phyloP scores from a whole-genome alignment of 2,329 filamentous ascomycete genomes.

The Neoarthrinium moseri region DNA sequence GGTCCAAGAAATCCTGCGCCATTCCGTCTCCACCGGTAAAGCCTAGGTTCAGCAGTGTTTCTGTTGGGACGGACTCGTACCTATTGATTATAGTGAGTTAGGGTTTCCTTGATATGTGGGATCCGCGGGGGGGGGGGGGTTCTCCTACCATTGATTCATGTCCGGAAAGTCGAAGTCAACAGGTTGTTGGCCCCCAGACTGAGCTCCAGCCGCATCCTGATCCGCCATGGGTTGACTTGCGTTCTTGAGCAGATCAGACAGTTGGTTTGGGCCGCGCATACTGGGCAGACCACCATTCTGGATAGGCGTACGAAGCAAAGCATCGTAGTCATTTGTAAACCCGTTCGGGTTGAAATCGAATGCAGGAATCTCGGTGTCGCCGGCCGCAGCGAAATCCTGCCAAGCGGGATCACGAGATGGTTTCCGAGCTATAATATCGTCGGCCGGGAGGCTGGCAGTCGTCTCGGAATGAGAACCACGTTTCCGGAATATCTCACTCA shows the following conservation, averaged over 20 bases:
- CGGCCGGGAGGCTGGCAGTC: slow-evolving; percentile 15
- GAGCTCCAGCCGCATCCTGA: neutral
- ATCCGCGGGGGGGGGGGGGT: no score
- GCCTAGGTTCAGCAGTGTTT: slow-evolving; percentile 31
- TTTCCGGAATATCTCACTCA: slow-evolving; percentile 29
- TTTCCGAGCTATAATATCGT: slow-evolving; percentile 15
- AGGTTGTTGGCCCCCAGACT: neutral
- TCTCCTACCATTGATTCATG: slow-evolving; percentile 22
- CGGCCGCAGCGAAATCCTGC: neutral
- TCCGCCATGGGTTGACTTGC: neutral
- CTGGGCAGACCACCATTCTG: neutral
- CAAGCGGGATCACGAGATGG: slow-evolving; percentile 2
- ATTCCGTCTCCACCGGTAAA: slow-evolving; percentile 30
- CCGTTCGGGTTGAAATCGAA: neutral
- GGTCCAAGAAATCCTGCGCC: slow-evolving; percentile 29
- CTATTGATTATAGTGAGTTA: no score
- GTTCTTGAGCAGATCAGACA: neutral
- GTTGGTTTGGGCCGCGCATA: neutral
- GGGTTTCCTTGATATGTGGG: no score
- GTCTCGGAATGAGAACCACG: slow-evolving; percentile 18
- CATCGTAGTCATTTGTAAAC: slow-evolving; percentile 3
- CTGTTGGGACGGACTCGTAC: slow-evolving; percentile 29
- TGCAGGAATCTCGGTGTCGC: neutral
- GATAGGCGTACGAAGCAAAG: neutral
- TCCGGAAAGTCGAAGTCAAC: slow-evolving; percentile 11